Conservation (phyloP, 1,284 basidiomycete species). For the Athelia sp. region DNA sequence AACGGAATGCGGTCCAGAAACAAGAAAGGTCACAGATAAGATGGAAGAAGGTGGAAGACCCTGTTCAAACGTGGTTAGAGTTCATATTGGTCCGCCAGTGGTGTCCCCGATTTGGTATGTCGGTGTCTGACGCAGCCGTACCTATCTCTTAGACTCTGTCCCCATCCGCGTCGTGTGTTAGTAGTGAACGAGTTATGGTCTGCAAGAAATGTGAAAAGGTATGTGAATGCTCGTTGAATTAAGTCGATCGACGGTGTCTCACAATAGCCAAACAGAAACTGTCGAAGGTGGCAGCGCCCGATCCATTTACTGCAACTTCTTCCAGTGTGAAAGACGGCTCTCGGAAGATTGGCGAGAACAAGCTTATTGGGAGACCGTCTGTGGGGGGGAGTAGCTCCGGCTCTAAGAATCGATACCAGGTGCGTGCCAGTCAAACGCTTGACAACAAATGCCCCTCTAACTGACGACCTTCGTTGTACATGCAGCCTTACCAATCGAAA, state of each 20-base stretch:
- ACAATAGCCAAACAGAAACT: conserved; percentile 51
- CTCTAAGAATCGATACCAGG: conserved; percentile 71
- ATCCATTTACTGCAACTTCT: conserved; percentile 72
- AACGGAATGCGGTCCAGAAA: too few relatives aligned
- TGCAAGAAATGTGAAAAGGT: conserved; percentile 74
- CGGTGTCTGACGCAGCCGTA: too few relatives aligned
- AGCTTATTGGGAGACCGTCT: conserved; percentile 57
- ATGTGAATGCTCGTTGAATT: conserved; percentile 10
- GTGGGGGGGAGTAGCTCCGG: conserved; percentile 26
- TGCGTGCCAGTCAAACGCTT: conserved; percentile 23
- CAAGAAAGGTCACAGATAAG: too few relatives aligned
- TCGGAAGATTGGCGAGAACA: conserved; percentile 80
- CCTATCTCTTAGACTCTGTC: neutral
- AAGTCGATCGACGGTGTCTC: conserved; percentile 5
- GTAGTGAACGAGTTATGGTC: conserved; percentile 50
- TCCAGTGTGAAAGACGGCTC: conserved; percentile 71
- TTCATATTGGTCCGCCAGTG: too few relatives aligned
- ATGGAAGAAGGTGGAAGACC: too few relatives aligned
- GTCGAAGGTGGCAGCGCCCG: conserved; percentile 76
- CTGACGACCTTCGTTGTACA: conserved; percentile 9
- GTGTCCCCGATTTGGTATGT: too few relatives aligned
- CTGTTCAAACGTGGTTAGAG: too few relatives aligned
- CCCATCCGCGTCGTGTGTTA: conserved; percentile 1
- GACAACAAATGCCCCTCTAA: conserved; percentile 10
- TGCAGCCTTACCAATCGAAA: conserved; percentile 73